A percentile compares a stretch with the other conserved stretches of the same genome.
Conservation (phyloP, 2,329 filamentous ascomycete species). For the Botryosphaeria dothidea region DNA sequence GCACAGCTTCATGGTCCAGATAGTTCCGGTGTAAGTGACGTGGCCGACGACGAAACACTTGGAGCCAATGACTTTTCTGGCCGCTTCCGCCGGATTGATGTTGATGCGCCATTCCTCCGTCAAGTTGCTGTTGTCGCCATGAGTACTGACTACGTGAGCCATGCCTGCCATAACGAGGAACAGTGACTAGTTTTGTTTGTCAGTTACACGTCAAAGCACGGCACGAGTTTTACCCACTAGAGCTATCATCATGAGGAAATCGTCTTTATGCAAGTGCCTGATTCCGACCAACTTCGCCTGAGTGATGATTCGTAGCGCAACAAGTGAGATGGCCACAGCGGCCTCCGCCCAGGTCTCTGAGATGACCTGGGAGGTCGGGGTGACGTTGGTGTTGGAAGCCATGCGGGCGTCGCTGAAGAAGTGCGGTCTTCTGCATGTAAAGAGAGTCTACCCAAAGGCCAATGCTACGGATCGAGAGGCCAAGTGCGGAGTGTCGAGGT, state of each 20-base stretch:
- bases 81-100: not conserved
- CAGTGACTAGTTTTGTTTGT: not conserved
- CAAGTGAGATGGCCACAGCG: not conserved
- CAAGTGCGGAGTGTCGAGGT: not conserved
- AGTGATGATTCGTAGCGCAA: not conserved
- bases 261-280: not conserved
- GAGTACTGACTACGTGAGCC: not conserved
- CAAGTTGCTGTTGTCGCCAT: not conserved
- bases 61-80: not conserved
- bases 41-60: not conserved
- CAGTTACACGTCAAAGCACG: not conserved
- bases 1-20: slow-evolving; percentile 3
- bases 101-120: not conserved
- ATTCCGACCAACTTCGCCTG: not conserved
- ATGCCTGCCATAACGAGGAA: not conserved
- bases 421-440: not conserved
- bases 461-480: not conserved
- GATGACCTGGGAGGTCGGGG: not conserved
- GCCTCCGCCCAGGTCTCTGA: not conserved
- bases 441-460: not conserved
- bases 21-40: not conserved
- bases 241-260: not conserved
- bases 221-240: not conserved
- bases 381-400: not conserved
- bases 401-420: not conserved